Conservation (phyloP, 805 yeast genomes). For the Candida tibetensis region DNA sequence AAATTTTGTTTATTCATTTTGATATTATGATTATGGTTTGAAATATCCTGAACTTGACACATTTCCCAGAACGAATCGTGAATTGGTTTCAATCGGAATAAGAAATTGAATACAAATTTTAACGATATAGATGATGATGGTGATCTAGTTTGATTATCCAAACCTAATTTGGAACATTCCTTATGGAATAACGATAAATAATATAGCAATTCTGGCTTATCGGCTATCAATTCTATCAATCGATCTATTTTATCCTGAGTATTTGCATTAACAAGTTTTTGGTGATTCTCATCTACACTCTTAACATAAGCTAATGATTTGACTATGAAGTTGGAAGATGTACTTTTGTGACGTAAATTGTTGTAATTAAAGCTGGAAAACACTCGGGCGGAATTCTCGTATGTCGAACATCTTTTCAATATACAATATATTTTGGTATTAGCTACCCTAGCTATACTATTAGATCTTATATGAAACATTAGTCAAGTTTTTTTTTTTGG, state of each 20-base stretch:
- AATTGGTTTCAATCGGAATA: slow-evolving; percentile 24
- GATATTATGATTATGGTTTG: slow-evolving; percentile 30
- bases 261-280: slow-evolving; percentile 18
- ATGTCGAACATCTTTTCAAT: too few species aligned
- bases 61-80: slow-evolving; percentile 39
- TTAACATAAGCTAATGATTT: slow-evolving; percentile 26
- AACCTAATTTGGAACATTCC: slow-evolving; percentile 30
- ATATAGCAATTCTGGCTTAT: slow-evolving; percentile 28
- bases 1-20: slow-evolving; percentile 21
- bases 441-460: too few species aligned
- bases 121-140: slow-evolving; percentile 6
- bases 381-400: too few species aligned
- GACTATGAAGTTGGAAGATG: slow-evolving; percentile 10
- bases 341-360: slow-evolving; percentile 4
- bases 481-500: too few species aligned
- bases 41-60: slow-evolving; percentile 27
- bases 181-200: slow-evolving; percentile 30
- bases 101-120: slow-evolving; percentile 19
- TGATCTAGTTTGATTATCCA: slow-evolving; percentile 12
- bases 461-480: too few species aligned
- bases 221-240: slow-evolving; percentile 21
- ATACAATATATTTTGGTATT: too few species aligned
- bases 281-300: slow-evolving; percentile 26
- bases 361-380: too few species aligned
- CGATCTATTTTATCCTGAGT: slow-evolving; percentile 19